A percentile compares a stretch with the other conserved stretches of the same genome.
Evolutionary conservation across 2,329 filamentous ascomycete genomes (phyloP).

Genomic region (Pleoardoris graminearum): DNA sequence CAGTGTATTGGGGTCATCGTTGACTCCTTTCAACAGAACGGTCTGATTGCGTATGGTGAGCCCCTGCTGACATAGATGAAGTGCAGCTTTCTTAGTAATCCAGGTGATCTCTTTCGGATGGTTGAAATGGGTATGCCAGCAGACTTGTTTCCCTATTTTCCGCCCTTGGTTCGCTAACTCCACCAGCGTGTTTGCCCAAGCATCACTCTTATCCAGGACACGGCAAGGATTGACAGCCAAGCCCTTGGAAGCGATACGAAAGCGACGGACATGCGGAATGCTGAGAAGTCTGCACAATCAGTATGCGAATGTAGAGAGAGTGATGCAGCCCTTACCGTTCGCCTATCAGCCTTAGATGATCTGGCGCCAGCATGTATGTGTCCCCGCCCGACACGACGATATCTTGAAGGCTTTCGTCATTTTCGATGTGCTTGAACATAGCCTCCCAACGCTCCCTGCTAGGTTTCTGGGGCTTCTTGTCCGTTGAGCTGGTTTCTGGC

Average conservation of each 20-base stretch:
- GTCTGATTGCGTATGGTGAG: constrained; percentile 64
- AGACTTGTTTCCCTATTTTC: constrained; percentile 61
- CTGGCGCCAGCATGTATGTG: constrained; percentile 59
- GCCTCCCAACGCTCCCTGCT: constrained; percentile 58
- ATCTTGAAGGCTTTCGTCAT: constrained; percentile 56
- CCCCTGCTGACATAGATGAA: constrained; percentile 54
- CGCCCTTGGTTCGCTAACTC: constrained; percentile 56
- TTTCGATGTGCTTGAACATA: constrained; percentile 61
- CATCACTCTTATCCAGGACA: constrained; percentile 57
- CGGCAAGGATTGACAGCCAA: constrained; percentile 62
- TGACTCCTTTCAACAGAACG: constrained; percentile 63
- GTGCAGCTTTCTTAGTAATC: constrained; percentile 58
- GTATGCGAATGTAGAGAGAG: neutral
- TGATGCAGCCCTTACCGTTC: constrained; percentile 34
- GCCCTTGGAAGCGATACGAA: constrained; percentile 66
- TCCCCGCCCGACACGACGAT: constrained; percentile 68
- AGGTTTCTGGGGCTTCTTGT: constrained; percentile 40
- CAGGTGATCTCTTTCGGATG: constrained; percentile 65
- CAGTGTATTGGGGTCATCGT: constrained; percentile 60
- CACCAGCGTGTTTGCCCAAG: constrained; percentile 59
- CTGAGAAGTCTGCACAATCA: constrained; percentile 50
- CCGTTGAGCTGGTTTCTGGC: constrained; percentile 56
- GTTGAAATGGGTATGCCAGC: constrained; percentile 68
- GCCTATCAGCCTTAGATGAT: constrained; percentile 59
- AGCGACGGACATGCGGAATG: constrained; percentile 62